phyloP scores from a whole-genome alignment of 306 rosid species.

The Vicia villosa region DNA sequence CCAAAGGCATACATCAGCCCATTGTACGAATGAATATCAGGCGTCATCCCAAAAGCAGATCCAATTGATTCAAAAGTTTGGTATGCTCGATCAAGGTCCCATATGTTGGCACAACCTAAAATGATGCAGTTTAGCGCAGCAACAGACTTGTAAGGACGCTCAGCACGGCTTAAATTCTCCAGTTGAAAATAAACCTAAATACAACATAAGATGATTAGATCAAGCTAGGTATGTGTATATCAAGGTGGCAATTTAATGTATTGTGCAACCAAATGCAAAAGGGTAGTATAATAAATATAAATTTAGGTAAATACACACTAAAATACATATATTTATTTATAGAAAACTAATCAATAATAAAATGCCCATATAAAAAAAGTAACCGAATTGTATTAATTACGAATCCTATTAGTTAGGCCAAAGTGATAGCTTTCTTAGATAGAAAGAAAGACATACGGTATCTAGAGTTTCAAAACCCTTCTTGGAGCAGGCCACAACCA shows the following conservation, averaged over 20 bases:
- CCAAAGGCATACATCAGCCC: slow-evolving; percentile 86
- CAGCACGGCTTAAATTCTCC: slow-evolving; percentile 74
- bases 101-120: slow-evolving; percentile 90
- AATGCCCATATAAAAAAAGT: slow-evolving; percentile 11
- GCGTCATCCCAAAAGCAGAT: slow-evolving; percentile 76
- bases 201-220: slow-evolving; percentile 38
- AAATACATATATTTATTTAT: background rate
- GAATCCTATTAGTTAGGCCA: slow-evolving; percentile 3
- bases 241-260: slow-evolving; percentile 21
- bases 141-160: slow-evolving; percentile 84
- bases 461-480: slow-evolving; percentile 95
- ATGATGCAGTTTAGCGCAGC: slow-evolving; percentile 85
- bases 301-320: background rate
- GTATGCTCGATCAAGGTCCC: slow-evolving; percentile 98
- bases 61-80: slow-evolving; percentile 93
- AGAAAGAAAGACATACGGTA: slow-evolving; percentile 57
- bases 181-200: slow-evolving; percentile 90
- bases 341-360: slow-evolving; percentile 9
- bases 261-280: slow-evolving; percentile 9
- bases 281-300: background rate
- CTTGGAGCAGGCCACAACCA: slow-evolving; percentile 82
- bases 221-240: slow-evolving; percentile 11
- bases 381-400: background rate
- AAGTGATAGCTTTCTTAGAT: slow-evolving; percentile 31
- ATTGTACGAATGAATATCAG: slow-evolving; percentile 91